Evolutionary conservation across 768 basidiomycete genomes (phyloP), one percentile per base, ranked within the genome.

Genomic region (Antrodiella citrinella): DNA sequence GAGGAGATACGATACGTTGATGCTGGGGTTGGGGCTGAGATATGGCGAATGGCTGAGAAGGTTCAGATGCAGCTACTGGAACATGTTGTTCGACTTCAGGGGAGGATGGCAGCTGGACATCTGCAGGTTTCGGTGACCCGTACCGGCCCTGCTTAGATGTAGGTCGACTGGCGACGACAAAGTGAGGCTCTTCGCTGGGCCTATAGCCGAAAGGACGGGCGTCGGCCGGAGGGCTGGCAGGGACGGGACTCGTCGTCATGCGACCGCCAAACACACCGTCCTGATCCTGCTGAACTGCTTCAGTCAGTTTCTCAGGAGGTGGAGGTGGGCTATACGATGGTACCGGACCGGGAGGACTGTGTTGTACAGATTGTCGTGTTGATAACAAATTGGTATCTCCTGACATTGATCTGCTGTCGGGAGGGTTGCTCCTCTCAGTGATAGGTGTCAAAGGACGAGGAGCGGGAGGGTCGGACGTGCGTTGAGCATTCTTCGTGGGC

Each of bases 391-490:
- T 40, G 25, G 3, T 51, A 45, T 45, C 55, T 57, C 51, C 60
- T 51, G 38, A 48, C 1, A 57, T 54, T 1, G 50, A 48, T n/a
- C n/a, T n/a, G 41, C 68, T 69, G 30, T 69, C 65, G 2, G 51
- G 59, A 4, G 62, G 57, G 40, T 57, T 60, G 56, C 67, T 70
- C 13, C 65, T 58, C 60, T 90, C 87, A 2, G 80, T 81, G 52
- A 89, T 88, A 5, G 86, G 84, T 2, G 86, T 78, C 51, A 87
- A 63, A 4, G 69, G 55, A 24, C 72, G 69, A 12, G 57, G 57
- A 5, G 52, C 54, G 10, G 47, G 44, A 4, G 56, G 54, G 54
- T 35, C 30, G 30, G 30, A 35, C 7, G 30, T 15, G 7, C 15
- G 30, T 7, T 15, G 30, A 24, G 26, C 23, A 25, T 5, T 18